Percentiles rank a stretch among this genome's conserved stretches.
Conservation (phyloP, 768 basidiomycete genomes). For the Leccinum arenicola region DNA sequence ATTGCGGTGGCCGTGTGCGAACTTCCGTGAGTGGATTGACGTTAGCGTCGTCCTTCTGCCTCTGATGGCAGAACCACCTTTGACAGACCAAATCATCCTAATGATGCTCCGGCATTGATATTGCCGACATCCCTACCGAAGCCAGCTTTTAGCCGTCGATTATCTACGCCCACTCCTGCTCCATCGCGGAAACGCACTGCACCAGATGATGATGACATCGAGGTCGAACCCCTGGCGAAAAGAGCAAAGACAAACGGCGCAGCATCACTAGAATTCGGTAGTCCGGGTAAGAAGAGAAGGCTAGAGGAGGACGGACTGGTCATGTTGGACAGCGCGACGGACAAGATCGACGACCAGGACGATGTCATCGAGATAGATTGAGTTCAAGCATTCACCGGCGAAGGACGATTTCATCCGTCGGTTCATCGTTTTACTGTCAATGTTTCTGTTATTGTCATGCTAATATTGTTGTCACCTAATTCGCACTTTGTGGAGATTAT, state of each 20-base stretch:
- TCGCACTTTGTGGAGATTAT: not conserved
- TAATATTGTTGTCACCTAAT: slow-evolving; percentile 2
- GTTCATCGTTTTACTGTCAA: not conserved
- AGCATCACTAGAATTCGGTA: slow-evolving; percentile 27
- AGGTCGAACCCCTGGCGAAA: slow-evolving; percentile 58
- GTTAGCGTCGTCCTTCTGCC: not conserved
- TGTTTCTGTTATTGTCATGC: slow-evolving; percentile 1
- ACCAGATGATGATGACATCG: slow-evolving; percentile 54
- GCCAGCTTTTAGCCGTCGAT: slow-evolving; percentile 46
- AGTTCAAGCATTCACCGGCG: slow-evolving; percentile 10
- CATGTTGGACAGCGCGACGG: slow-evolving; percentile 57
- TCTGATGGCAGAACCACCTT: not conserved
- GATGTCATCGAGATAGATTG: slow-evolving; percentile 60
- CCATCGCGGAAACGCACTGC: slow-evolving; percentile 56
- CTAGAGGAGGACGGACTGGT: slow-evolving; percentile 77
- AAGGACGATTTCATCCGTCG: not conserved
- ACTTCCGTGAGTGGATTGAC: slow-evolving; percentile 58
- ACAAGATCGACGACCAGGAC: slow-evolving; percentile 51
- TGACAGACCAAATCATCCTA: slow-evolving; percentile 53
- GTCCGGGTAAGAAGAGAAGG: slow-evolving; percentile 61
- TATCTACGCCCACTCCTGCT: slow-evolving; percentile 36
- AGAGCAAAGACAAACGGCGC: slow-evolving; percentile 40
- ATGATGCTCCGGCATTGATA: slow-evolving; percentile 52
- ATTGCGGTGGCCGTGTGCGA: slow-evolving; percentile 66
- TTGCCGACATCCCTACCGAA: slow-evolving; percentile 63